Conservation (phyloP, 2,329 filamentous ascomycete genomes). For the Paecilomyces sp. region DNA sequence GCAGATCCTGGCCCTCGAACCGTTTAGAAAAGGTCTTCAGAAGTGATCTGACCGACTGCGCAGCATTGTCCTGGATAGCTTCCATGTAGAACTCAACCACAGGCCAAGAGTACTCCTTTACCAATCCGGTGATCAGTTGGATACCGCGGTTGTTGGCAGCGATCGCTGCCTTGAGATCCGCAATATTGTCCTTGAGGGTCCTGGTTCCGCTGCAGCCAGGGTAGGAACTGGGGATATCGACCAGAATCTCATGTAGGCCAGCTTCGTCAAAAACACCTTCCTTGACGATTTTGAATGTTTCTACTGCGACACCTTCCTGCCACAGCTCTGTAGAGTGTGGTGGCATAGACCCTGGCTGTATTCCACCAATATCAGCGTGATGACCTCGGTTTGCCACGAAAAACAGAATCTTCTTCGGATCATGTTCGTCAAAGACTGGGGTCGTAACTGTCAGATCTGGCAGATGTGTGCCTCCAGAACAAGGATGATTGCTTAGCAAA, state of each 20-base stretch:
- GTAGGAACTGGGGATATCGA: slow-evolving; percentile 65
- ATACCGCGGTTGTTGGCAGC: slow-evolving; percentile 84
- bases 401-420: slow-evolving; percentile 66
- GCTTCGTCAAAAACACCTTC: slow-evolving; percentile 73
- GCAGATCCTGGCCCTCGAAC: slow-evolving; percentile 67
- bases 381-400: slow-evolving; percentile 76
- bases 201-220: slow-evolving; percentile 72
- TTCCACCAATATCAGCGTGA: slow-evolving; percentile 79
- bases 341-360: slow-evolving; percentile 78
- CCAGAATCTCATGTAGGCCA: slow-evolving; percentile 61
- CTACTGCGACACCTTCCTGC: slow-evolving; percentile 42
- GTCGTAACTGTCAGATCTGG: slow-evolving; percentile 79
- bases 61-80: slow-evolving; percentile 74
- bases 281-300: slow-evolving; percentile 58
- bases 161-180: slow-evolving; percentile 79
- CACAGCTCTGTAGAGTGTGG: slow-evolving; percentile 40
- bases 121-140: slow-evolving; percentile 64
- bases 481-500: slow-evolving; percentile 76
- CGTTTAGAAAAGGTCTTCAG: slow-evolving; percentile 62
- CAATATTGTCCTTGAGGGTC: slow-evolving; percentile 75
- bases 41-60: slow-evolving; percentile 64
- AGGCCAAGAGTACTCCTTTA: slow-evolving; percentile 62
- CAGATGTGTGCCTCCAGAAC: slow-evolving; percentile 75
- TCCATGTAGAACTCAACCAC: slow-evolving; percentile 81
- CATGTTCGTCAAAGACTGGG: slow-evolving; percentile 59